Evolutionary conservation across 495 filamentous ascomycete genomes (phyloP).

Genomic region (Amniculicola lignicola): DNA sequence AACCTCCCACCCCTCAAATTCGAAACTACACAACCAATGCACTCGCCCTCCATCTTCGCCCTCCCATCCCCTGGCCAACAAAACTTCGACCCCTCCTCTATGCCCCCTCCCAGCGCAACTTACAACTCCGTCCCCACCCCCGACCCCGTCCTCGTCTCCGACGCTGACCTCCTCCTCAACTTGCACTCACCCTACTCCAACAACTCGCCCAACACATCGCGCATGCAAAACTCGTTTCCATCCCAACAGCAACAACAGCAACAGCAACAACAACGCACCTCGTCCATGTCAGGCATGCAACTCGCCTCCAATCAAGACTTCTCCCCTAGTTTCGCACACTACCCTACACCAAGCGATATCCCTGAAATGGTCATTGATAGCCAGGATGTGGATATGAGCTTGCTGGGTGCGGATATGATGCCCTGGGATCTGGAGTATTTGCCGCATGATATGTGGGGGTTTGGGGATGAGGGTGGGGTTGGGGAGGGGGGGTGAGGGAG

Average conservation of each 20-base stretch:
- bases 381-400: conserved; percentile 65
- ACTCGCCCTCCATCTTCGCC: conserved; percentile 14
- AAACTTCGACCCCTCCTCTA: conserved; percentile 17
- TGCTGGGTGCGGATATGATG: conserved; percentile 55
- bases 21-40: conserved; percentile 8
- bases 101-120: conserved; percentile 1
- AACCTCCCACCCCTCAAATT: conserved; percentile 10
- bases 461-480: not conserved
- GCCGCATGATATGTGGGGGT: conserved; percentile 60
- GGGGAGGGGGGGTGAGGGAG: not conserved
- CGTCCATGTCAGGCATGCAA: conserved; percentile 9
- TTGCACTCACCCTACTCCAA: conserved; percentile 32
- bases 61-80: not conserved
- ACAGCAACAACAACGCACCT: no score
- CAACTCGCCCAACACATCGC: conserved; percentile 3
- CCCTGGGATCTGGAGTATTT: conserved; percentile 65
- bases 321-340: conserved; percentile 38
- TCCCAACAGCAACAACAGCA: no score
- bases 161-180: conserved; percentile 37
- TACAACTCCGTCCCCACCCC: conserved; percentile 19
- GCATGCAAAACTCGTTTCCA: conserved; percentile 3
- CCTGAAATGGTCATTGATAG: conserved; percentile 64
- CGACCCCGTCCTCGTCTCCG: conserved; percentile 31
- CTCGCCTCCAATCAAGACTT: conserved; percentile 44
- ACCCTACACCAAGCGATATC: conserved; percentile 39